Conservation (phyloP, 495 filamentous ascomycete genomes). For the Apodospora peruviana region DNA sequence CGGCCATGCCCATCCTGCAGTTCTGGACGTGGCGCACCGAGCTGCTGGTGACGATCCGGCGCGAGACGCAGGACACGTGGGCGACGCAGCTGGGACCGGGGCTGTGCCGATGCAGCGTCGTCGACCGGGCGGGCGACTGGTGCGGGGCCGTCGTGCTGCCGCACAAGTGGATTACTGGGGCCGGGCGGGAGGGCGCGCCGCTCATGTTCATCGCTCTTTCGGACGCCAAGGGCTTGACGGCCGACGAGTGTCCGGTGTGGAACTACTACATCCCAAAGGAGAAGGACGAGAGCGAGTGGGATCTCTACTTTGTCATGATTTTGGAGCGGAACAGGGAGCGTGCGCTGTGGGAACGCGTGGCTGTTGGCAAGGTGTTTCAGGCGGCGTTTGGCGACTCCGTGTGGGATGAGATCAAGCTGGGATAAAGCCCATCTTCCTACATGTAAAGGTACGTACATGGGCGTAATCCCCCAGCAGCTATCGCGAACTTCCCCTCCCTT, state of each 20-base stretch:
- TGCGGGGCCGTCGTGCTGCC: slow-evolving; percentile 2
- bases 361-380: slow-evolving; percentile 14
- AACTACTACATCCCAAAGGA: slow-evolving; percentile 27
- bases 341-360: slow-evolving; percentile 3
- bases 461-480: no score
- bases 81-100: not conserved
- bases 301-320: slow-evolving; percentile 13
- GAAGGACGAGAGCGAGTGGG: slow-evolving; percentile 9
- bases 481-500: no score
- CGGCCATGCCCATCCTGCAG: slow-evolving; percentile 1
- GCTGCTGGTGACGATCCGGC: not conserved
- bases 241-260: slow-evolving; percentile 24
- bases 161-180: not conserved
- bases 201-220: slow-evolving; percentile 26
- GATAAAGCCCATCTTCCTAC: no score
- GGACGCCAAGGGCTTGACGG: slow-evolving; percentile 25
- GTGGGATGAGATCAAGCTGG: slow-evolving; percentile 4
- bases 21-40: slow-evolving; percentile 1
- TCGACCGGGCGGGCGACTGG: slow-evolving; percentile 1
- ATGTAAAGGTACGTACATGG: no score
- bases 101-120: not conserved
- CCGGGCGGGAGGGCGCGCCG: not conserved
- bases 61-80: not conserved
- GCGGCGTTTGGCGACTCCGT: slow-evolving; percentile 4
- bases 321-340: slow-evolving; percentile 6